phyloP scores from a whole-genome alignment of 495 filamentous ascomycete genomes.

The Mytilinidion resinicola region DNA sequence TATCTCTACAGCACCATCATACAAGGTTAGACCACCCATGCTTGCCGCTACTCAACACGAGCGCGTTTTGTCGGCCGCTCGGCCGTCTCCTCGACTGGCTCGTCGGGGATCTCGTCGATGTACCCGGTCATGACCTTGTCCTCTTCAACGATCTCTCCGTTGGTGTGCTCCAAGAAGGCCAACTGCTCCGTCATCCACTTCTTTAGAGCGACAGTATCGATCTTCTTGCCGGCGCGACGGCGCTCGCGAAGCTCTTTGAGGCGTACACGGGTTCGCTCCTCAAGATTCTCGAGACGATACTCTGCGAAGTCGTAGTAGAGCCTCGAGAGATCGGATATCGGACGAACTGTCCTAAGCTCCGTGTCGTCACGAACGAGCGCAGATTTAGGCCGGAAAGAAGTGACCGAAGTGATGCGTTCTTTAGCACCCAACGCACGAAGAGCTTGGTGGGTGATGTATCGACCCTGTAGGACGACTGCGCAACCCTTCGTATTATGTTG shows the following conservation, averaged over 20 bases:
- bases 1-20: too few species aligned
- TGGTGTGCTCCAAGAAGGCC: constrained; percentile 50
- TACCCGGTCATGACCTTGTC: constrained; percentile 46
- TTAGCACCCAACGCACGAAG: constrained; percentile 55
- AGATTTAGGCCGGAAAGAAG: constrained; percentile 59
- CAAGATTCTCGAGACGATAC: constrained; percentile 65
- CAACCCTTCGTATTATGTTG: constrained; percentile 47
- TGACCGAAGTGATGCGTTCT: constrained; percentile 68
- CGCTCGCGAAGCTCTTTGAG: constrained; percentile 29
- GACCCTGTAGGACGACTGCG: constrained; percentile 62
- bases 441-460: constrained; percentile 67
- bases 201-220: constrained; percentile 38
- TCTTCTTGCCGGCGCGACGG: constrained; percentile 32
- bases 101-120: constrained; percentile 39
- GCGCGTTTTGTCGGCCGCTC: constrained; percentile 17
- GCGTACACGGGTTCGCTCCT: constrained; percentile 42
- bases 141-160: constrained; percentile 52
- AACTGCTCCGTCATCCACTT: constrained; percentile 46
- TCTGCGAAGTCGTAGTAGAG: constrained; percentile 65
- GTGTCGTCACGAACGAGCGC: constrained; percentile 58
- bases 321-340: constrained; percentile 58
- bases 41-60: constrained; percentile 10
- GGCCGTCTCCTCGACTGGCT: constrained; percentile 11
- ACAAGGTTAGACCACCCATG: too few species aligned
- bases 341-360: constrained; percentile 58